A percentile compares a stretch with the other conserved stretches of the same genome.
phyloP scores from a whole-genome alignment of 768 basidiomycete species.

The Gymnopilus junonius region DNA sequence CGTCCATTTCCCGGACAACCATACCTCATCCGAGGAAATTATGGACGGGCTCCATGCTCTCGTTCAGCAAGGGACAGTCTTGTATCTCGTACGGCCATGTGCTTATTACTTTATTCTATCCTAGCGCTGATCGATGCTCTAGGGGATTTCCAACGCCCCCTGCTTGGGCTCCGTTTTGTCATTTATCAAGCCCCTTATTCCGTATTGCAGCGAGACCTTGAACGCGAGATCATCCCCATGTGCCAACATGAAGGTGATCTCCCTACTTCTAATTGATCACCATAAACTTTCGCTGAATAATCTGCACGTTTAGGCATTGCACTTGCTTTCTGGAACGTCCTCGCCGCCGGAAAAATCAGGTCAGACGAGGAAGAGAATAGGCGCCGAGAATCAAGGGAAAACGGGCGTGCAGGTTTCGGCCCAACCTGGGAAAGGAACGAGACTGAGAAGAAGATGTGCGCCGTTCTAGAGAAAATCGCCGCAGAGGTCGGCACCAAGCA shows the following conservation, averaged over 20 bases:
- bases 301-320: conserved; percentile 31
- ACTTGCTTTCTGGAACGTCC: conserved; percentile 36
- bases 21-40: conserved; percentile 56
- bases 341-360: conserved; percentile 48
- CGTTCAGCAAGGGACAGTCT: conserved; percentile 54
- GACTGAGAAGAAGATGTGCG: conserved; percentile 43
- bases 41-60: conserved; percentile 58
- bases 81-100: conserved; percentile 46
- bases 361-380: conserved; percentile 48
- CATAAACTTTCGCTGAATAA: too few species aligned
- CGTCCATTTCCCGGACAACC: conserved; percentile 55
- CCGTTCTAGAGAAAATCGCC: conserved; percentile 54
- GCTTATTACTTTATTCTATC: background rate
- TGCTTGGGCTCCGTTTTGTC: conserved; percentile 56
- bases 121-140: too few species aligned
- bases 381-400: conserved; percentile 35
- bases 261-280: conserved; percentile 17
- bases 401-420: conserved; percentile 34
- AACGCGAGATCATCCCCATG: conserved; percentile 58
- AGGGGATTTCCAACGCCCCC: conserved; percentile 48
- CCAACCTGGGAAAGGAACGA: conserved; percentile 50
- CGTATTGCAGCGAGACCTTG: conserved; percentile 48
- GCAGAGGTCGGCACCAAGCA: conserved; percentile 48
- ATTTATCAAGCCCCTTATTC: conserved; percentile 56
- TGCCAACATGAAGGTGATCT: conserved; percentile 42